Percentiles rank a stretch among this genome's conserved stretches.
Conservation (phyloP, 1,139 yeast genomes). For the Blastobotrys niveus region DNA sequence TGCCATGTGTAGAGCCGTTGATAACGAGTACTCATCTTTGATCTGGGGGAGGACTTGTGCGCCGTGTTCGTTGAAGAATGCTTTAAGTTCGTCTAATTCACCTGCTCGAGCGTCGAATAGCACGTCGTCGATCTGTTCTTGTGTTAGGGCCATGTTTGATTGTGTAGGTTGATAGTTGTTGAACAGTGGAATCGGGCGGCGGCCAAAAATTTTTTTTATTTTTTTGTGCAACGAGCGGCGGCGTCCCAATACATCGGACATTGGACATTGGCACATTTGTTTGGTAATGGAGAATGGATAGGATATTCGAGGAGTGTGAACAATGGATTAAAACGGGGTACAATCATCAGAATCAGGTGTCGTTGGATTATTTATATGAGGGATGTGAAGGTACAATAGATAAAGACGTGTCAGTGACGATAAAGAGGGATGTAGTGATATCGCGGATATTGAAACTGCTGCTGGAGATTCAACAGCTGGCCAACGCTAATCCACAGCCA, state of each 20-base stretch:
- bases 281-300: too few species aligned
- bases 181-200: not conserved
- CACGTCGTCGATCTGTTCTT: conserved; percentile 78
- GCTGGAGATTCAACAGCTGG: conserved; percentile 11
- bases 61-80: conserved; percentile 43
- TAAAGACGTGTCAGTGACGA: conserved; percentile 11
- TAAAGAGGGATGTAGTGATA: conserved; percentile 9
- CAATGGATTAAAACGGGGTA: conserved; percentile 17
- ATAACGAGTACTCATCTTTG: conserved; percentile 56
- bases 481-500: conserved; percentile 6
- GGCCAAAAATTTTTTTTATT: not conserved
- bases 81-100: conserved; percentile 67
- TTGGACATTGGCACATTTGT: too few species aligned
- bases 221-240: too few species aligned
- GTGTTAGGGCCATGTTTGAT: conserved; percentile 20
- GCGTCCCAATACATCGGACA: too few species aligned
- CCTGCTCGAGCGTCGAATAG: conserved; percentile 83
- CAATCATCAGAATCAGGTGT: conserved; percentile 2
- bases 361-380: conserved; percentile 5
- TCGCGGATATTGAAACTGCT: conserved; percentile 4
- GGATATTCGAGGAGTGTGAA: conserved; percentile 19
- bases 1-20: conserved; percentile 89
- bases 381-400: not conserved
- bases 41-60: conserved; percentile 33
- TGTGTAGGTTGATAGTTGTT: not conserved